Evolutionary conservation across 257 asterid species (phyloP).

Genomic region (Solanum lycopersicoides): DNA sequence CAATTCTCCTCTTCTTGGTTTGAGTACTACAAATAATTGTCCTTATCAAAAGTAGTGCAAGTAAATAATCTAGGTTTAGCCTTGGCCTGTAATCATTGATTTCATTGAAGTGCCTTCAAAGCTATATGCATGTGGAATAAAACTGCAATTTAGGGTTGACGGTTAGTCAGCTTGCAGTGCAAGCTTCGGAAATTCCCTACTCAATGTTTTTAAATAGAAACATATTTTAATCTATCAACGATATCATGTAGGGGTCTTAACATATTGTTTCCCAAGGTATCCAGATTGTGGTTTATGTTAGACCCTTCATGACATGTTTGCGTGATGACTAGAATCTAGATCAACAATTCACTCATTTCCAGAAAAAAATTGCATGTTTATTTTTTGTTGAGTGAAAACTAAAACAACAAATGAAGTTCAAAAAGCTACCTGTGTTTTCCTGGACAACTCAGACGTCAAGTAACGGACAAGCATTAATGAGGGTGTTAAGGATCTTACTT

Average conservation of each 20-base stretch:
- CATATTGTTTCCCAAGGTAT: background rate
- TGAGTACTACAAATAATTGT: background rate
- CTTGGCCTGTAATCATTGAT: background rate
- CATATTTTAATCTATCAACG: background rate
- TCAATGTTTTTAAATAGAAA: background rate
- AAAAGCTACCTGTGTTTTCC: background rate
- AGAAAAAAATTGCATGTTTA: background rate
- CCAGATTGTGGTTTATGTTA: background rate
- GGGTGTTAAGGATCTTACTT: background rate
- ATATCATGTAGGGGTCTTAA: background rate
- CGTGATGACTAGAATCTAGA: background rate
- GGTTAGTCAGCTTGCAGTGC: background rate
- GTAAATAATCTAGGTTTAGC: background rate
- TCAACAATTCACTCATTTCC: background rate
- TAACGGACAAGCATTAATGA: background rate
- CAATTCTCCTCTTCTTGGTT: background rate
- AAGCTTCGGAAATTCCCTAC: background rate
- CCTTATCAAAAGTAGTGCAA: background rate
- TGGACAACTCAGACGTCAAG: background rate
- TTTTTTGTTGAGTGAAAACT: background rate
- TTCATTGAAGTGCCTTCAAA: background rate
- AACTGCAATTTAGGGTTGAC: background rate
- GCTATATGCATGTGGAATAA: background rate
- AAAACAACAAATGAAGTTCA: background rate
- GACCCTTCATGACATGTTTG: background rate